Conservation (phyloP, 163 green algal species). For the Scenedesmus sp. region DNA sequence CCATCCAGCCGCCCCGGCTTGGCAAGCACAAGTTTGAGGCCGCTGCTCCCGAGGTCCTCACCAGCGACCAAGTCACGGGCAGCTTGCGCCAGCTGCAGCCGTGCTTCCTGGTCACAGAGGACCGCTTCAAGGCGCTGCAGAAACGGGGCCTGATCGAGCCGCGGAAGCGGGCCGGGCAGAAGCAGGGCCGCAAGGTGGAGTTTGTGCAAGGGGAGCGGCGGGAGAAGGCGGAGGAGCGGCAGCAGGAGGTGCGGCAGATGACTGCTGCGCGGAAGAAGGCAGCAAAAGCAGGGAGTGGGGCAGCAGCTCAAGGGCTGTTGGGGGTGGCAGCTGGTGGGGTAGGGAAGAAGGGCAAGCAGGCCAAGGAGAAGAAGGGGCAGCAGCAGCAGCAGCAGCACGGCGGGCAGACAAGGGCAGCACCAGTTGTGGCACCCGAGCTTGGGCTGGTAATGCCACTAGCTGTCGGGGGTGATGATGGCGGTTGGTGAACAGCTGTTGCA, state of each 20-base stretch:
- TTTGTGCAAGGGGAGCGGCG: slow-evolving; percentile 64
- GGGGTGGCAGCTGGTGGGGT: not conserved
- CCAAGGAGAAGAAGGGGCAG: not conserved
- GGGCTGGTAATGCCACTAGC: not conserved
- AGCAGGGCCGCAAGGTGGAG: slow-evolving; percentile 35
- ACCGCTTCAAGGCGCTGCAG: slow-evolving; percentile 80
- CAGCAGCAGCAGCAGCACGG: not conserved
- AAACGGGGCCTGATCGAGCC: slow-evolving; percentile 76
- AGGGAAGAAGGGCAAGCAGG: not conserved
- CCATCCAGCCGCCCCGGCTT: slow-evolving; percentile 57
- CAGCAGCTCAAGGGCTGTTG: not conserved
- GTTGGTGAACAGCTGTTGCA: not conserved
- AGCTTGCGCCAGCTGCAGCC: slow-evolving; percentile 69
- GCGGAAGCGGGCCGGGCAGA: slow-evolving; percentile 54
- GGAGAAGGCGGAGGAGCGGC: slow-evolving; percentile 58
- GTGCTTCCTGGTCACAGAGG: slow-evolving; percentile 67
- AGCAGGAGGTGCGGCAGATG: slow-evolving; percentile 60
- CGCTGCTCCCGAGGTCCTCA: slow-evolving; percentile 59
- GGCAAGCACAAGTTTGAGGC: slow-evolving; percentile 66
- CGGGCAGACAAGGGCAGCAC: not conserved
- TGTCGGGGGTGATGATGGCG: not conserved
- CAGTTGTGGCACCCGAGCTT: not conserved
- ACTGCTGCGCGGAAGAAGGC: slow-evolving; percentile 52
- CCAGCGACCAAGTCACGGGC: slow-evolving; percentile 70
- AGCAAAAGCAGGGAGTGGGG: not conserved